These are phyloP conservation scores for Silene coronaria DNA, from an alignment of 179 eudicot genomes.

Conservation along the genomic window DNA sequence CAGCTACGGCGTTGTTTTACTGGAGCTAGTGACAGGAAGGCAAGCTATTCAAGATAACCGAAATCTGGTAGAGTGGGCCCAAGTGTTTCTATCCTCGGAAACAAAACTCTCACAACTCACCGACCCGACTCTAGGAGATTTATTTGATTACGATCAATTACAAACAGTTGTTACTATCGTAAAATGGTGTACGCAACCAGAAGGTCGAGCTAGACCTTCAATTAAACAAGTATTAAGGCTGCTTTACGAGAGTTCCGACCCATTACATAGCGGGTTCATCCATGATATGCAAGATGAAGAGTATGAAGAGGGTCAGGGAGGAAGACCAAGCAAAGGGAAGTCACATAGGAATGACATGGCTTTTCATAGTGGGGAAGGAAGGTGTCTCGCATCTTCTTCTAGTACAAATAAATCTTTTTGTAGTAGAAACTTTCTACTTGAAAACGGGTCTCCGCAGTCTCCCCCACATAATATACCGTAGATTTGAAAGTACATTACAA, in stretches of 20 bases:
- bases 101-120: conserved; percentile 58
- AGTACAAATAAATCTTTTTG: conserved; percentile 81
- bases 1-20: conserved; percentile 79
- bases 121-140: conserved; percentile 64
- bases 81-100: conserved; percentile 46
- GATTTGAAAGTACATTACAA: conserved; percentile 23
- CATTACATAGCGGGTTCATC: conserved; percentile 68
- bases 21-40: conserved; percentile 72
- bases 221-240: conserved; percentile 93
- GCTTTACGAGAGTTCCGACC: conserved; percentile 79
- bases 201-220: conserved; percentile 82
- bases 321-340: conserved; percentile 63
- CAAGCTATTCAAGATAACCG: conserved; percentile 75
- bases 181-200: conserved; percentile 82
- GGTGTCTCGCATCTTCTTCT: conserved; percentile 86
- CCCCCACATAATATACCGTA: conserved; percentile 49
- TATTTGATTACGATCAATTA: conserved; percentile 75
- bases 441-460: conserved; percentile 82
- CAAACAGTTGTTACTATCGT: conserved; percentile 57
- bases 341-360: conserved; percentile 37
- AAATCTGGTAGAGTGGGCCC: conserved; percentile 84
- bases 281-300: conserved; percentile 70
- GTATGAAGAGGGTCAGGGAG: conserved; percentile 44
- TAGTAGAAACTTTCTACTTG: conserved; percentile 80
- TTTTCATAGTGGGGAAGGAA: conserved; percentile 67